These are phyloP conservation scores for Pseudonitzschia delicatissima DNA, from an alignment of 108 stramenopile species.

Conservation along the genomic window DNA sequence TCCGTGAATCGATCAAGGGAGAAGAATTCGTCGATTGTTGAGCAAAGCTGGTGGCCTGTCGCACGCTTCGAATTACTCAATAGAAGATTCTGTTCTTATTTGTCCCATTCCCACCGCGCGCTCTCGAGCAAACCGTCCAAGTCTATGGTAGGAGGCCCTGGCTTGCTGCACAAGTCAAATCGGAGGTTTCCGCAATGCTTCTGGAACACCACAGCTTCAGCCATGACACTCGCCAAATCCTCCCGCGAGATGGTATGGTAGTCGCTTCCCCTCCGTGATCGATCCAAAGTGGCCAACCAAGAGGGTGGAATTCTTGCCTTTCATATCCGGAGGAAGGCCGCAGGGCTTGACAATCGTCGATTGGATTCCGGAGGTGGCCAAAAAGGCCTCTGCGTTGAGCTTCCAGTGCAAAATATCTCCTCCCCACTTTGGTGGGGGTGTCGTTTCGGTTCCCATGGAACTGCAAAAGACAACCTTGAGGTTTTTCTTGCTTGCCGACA, in stretches of 20 bases:
- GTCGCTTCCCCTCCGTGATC: neutral
- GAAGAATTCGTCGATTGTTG: no score
- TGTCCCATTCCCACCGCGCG: constrained; percentile 5
- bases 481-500: neutral
- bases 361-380: neutral
- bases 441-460: neutral
- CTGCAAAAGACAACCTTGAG: neutral
- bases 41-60: no score
- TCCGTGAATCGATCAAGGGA: no score
- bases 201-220: neutral
- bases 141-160: neutral
- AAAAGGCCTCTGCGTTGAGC: neutral
- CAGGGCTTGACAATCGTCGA: neutral
- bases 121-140: neutral
- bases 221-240: neutral
- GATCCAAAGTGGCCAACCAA: no score
- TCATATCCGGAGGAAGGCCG: neutral
- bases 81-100: no score
- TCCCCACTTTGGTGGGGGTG: neutral
- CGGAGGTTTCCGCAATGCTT: neutral
- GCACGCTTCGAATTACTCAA: no score
- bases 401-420: neutral
- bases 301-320: neutral
- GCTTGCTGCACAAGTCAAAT: constrained; percentile 2
- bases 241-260: neutral